Evolutionary conservation across 2,329 filamentous ascomycete genomes (phyloP), one percentile per base, ranked within the genome.

Genomic region (Hypoxylon sp.): DNA sequence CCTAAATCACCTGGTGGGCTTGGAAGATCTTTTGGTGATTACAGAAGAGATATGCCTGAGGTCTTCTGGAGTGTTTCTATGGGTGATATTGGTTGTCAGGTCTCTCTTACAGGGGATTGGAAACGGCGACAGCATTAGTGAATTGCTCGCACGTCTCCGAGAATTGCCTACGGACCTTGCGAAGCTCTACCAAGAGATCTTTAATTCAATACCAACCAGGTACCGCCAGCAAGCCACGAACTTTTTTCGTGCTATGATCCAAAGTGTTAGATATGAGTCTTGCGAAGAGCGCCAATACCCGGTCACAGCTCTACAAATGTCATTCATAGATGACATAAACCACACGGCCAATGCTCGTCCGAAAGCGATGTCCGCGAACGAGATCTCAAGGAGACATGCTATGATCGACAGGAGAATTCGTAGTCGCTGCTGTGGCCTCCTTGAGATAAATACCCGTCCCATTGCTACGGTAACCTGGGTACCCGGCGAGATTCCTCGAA

Each of bases 51-150:
- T 34, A 9, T 34, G 32, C 11, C 32, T 14, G 14, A 34, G 32
- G 12, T 34, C 70, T 0, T 51, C 64, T 3, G 70, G 70, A 5
- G 70, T 72, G 1, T 72, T 72, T 30, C 32, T 72, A 16, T 72
- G 70, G 70, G 70, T 71, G 16, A 54, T 61, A 2, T 52, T 71
- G 5, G 61, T 72, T 29, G 47, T 69, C 21, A 29, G 43, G 16
- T 30, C 34, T 6, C n/a, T 71, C 7, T 27, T 67, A 14, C 50
- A 62, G 5, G 69, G 64, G 19, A 25, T 47, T 27, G 11, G 1
- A 23, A 25, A 47, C 12, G 43, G 19, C 19, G 43, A 47, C 23
- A 23, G 19, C 6, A 23, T 47, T 27, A 9, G 21, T 23, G 23
- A 23, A 14, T 25, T 47, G 23, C 21, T 23, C 12, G 12, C 12